Conservation (phyloP, 805 yeast species). For the Ogataea saltuana region DNA sequence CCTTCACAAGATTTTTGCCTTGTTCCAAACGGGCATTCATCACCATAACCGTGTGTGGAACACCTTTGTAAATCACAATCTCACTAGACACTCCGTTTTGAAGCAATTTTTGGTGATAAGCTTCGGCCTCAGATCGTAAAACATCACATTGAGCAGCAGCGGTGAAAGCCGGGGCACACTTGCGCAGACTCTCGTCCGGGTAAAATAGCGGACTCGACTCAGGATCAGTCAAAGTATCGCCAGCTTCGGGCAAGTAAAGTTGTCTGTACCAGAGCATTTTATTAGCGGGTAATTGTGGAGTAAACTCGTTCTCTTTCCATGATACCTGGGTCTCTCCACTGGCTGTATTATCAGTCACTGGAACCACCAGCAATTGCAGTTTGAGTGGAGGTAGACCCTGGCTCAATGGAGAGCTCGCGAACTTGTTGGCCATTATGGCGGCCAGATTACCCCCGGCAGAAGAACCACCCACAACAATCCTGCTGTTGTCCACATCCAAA, state of each 20-base stretch:
- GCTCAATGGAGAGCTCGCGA: slow-evolving; percentile 27
- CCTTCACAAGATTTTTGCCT: slow-evolving; percentile 37
- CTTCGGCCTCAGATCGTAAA: slow-evolving; percentile 45
- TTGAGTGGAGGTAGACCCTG: slow-evolving; percentile 36
- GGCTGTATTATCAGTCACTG: slow-evolving; percentile 47
- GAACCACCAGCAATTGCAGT: slow-evolving; percentile 44
- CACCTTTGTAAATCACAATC: slow-evolving; percentile 40
- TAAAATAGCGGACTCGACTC: slow-evolving; percentile 43
- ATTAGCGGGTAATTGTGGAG: slow-evolving; percentile 45
- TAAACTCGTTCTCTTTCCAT: slow-evolving; percentile 40
- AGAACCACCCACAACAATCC: slow-evolving; percentile 45
- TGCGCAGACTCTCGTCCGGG: slow-evolving; percentile 39
- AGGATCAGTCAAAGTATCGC: slow-evolving; percentile 34
- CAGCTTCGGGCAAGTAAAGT: slow-evolving; percentile 42
- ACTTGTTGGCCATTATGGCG: slow-evolving; percentile 35
- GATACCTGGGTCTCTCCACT: slow-evolving; percentile 36
- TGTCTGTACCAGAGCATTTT: slow-evolving; percentile 48
- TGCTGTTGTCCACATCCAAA: slow-evolving; percentile 34
- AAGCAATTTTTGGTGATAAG: slow-evolving; percentile 40
- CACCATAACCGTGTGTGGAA: slow-evolving; percentile 50
- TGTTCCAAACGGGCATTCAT: slow-evolving; percentile 43
- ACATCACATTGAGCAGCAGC: slow-evolving; percentile 48
- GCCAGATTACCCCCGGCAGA: slow-evolving; percentile 48
- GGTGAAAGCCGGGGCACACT: slow-evolving; percentile 42
- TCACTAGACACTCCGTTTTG: slow-evolving; percentile 38